Conservation (phyloP, 345 rosid genomes). For the Eutrema heterophyllum region DNA sequence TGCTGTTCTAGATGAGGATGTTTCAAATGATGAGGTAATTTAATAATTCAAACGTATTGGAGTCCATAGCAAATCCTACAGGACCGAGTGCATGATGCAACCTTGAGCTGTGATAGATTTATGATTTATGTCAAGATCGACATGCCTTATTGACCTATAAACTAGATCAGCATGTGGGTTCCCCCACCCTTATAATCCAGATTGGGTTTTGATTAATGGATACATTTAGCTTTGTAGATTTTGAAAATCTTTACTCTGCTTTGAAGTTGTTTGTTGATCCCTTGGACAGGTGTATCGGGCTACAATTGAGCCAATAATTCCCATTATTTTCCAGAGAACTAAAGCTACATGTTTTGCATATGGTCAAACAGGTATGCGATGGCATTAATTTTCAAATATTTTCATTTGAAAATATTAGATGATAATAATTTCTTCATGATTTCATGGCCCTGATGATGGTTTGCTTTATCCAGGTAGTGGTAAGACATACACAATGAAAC, state of each 20-base stretch:
- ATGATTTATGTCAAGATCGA: background rate
- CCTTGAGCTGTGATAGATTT: conserved; percentile 5
- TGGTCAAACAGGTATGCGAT: conserved; percentile 88
- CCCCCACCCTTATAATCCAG: background rate
- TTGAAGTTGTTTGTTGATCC: background rate
- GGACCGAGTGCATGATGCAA: conserved; percentile 1
- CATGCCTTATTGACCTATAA: background rate
- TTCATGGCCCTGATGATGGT: conserved; percentile 10
- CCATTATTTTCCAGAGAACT: conserved; percentile 87
- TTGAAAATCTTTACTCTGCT: conserved; percentile 9
- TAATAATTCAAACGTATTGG: background rate
- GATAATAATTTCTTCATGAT: background rate
- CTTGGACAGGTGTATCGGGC: conserved; percentile 68
- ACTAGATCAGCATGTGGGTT: conserved; percentile 3
- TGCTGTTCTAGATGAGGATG: conserved; percentile 83
- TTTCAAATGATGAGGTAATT: conserved; percentile 82
- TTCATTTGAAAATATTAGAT: background rate
- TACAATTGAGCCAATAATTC: conserved; percentile 95
- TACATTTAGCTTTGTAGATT: background rate
- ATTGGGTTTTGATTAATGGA: conserved; percentile 2
- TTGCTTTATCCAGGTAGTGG: conserved; percentile 74
- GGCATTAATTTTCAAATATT: background rate
- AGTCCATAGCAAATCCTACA: background rate
- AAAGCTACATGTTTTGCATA: conserved; percentile 99
- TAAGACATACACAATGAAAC: conserved; percentile 96